Percentiles rank a stretch among this genome's conserved stretches.
Conservation (phyloP, 106 monocot genomes). For the Apostasia shenzhenica region DNA sequence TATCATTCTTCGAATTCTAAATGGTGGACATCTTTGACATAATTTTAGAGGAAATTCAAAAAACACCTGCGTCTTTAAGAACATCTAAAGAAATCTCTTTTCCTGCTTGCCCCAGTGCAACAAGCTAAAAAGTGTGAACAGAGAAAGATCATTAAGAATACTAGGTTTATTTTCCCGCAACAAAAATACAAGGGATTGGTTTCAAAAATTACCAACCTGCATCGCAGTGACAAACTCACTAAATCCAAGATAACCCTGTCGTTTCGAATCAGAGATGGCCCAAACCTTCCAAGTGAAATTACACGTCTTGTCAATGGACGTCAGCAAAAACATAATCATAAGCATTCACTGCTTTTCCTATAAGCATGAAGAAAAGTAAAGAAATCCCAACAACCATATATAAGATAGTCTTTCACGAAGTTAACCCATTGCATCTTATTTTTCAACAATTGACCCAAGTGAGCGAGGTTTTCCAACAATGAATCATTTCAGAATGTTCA, state of each 20-base stretch:
- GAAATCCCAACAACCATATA: too few species aligned
- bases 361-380: too few species aligned
- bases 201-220: conserved; percentile 40
- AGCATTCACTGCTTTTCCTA: too few species aligned
- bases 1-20: not conserved
- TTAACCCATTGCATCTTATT: too few species aligned
- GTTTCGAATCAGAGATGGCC: conserved; percentile 74
- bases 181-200: not conserved
- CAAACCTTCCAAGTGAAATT: conserved; percentile 50
- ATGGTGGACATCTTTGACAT: too few species aligned
- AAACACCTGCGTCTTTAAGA: conserved; percentile 35
- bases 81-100: conserved; percentile 40
- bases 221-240: conserved; percentile 64
- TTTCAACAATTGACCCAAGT: too few species aligned
- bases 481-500: too few species aligned
- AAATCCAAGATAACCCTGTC: conserved; percentile 77
- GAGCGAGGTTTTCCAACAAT: too few species aligned
- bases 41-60: not conserved
- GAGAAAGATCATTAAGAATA: not conserved
- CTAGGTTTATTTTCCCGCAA: not conserved
- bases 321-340: too few species aligned
- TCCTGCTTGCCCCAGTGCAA: conserved; percentile 49
- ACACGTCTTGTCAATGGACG: not conserved
- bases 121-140: conserved; percentile 22
- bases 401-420: too few species aligned